phyloP scores from a whole-genome alignment of 2,329 filamentous ascomycete species.

The Cytospora chrysosperma region DNA sequence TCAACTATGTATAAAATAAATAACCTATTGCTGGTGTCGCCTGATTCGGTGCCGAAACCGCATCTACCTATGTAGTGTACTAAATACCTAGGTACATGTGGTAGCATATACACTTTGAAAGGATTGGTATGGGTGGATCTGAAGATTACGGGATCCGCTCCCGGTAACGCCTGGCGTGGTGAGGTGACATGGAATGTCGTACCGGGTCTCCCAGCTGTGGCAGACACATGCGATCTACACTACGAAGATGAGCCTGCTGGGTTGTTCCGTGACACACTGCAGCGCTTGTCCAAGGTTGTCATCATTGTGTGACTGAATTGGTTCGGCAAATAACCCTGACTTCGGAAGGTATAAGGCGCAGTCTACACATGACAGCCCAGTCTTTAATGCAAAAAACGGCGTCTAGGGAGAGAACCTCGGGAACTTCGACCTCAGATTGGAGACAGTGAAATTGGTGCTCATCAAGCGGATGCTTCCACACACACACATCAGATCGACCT shows the following conservation, averaged over 20 bases:
- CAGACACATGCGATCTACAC: slow-evolving; percentile 14
- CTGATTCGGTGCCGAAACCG: not conserved
- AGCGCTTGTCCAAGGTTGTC: slow-evolving; percentile 13
- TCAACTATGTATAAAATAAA: not conserved
- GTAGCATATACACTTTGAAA: not conserved
- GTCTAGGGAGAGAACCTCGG: too few species aligned
- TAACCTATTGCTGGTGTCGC: not conserved
- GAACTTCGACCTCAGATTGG: too few species aligned
- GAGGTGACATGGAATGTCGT: slow-evolving; percentile 11
- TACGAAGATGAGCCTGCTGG: slow-evolving; percentile 8
- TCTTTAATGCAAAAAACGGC: not conserved
- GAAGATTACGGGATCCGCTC: not conserved
- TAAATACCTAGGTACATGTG: not conserved
- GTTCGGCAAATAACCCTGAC: slow-evolving; percentile 9
- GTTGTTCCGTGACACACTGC: slow-evolving; percentile 10
- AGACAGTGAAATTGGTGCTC: too few species aligned
- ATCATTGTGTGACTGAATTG: slow-evolving; percentile 13
- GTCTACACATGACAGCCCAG: not conserved
- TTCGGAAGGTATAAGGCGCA: not conserved
- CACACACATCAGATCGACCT: too few species aligned
- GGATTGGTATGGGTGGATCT: not conserved
- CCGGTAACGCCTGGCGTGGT: not conserved
- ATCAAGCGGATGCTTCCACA: too few species aligned
- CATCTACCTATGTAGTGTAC: not conserved
- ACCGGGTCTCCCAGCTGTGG: slow-evolving; percentile 14